Evolutionary conservation across 2,329 filamentous ascomycete species (phyloP).

Genomic region (Epichloe aotearoae): DNA sequence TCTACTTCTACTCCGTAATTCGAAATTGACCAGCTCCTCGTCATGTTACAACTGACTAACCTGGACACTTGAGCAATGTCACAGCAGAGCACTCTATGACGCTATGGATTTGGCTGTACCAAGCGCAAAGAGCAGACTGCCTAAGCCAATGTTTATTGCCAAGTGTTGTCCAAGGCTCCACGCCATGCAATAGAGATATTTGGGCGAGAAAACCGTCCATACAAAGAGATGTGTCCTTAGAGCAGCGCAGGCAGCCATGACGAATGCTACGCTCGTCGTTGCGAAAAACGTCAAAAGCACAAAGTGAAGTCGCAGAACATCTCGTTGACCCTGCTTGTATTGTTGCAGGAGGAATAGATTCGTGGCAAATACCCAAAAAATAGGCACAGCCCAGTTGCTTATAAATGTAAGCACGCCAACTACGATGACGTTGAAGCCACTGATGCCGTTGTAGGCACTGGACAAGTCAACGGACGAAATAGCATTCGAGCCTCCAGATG

Average conservation of each 20-base stretch:
- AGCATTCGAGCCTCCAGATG: constrained; percentile 80
- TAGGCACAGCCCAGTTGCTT: constrained; percentile 80
- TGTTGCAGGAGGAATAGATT: constrained; percentile 41
- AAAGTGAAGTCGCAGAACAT: constrained; percentile 38
- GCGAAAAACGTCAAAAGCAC: constrained; percentile 58
- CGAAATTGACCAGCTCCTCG: background rate
- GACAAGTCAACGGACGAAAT: constrained; percentile 93
- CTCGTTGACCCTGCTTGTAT: constrained; percentile 12
- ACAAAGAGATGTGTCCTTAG: constrained; percentile 88
- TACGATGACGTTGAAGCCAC: constrained; percentile 62
- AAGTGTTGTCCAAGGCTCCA: constrained; percentile 81
- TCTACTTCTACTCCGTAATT: background rate
- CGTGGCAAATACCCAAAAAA: constrained; percentile 73
- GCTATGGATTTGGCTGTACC: constrained; percentile 17
- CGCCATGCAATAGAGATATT: constrained; percentile 83
- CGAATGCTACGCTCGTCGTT: constrained; percentile 49
- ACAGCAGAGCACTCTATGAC: background rate
- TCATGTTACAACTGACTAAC: background rate
- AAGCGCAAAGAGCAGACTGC: constrained; percentile 44
- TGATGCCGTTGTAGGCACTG: constrained; percentile 87
- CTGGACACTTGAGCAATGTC: background rate
- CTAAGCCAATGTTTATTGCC: constrained; percentile 52
- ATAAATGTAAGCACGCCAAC: constrained; percentile 78
- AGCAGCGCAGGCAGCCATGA: constrained; percentile 80
- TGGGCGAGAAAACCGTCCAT: constrained; percentile 97